These are phyloP conservation scores for Pestalotiopsis sp. DNA, from an alignment of 2,329 filamentous ascomycete species.

Conservation along the genomic window DNA sequence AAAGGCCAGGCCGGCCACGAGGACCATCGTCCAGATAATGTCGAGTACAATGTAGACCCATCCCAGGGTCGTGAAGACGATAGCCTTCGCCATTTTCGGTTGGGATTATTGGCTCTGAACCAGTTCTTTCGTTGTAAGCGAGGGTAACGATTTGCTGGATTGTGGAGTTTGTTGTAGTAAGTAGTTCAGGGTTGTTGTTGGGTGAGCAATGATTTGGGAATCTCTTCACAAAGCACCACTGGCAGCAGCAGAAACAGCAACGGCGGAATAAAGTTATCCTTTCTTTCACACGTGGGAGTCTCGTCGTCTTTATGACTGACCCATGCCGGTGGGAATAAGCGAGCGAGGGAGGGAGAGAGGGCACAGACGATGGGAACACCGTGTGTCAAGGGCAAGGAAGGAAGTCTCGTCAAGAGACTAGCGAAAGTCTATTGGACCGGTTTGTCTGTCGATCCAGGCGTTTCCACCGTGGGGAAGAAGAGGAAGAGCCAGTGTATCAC, in stretches of 20 bases:
- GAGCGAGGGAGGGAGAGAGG: not conserved
- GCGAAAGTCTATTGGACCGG: not conserved
- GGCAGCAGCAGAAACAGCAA: not conserved
- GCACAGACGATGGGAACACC: not conserved
- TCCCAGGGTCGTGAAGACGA: slow-evolving; percentile 14
- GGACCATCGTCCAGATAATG: slow-evolving; percentile 21
- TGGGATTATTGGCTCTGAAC: not conserved
- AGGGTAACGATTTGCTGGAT: not conserved
- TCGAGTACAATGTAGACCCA: slow-evolving; percentile 20
- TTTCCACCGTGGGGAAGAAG: not conserved
- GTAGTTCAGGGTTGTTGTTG: not conserved
- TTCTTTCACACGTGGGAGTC: not conserved
- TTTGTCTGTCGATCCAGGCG: not conserved
- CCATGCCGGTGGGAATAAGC: not conserved
- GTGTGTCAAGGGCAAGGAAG: not conserved
- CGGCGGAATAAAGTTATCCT: not conserved
- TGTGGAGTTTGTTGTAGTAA: not conserved
- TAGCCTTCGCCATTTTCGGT: slow-evolving; percentile 1
- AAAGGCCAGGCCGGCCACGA: slow-evolving; percentile 22
- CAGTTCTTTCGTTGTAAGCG: not conserved
- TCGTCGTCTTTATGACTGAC: not conserved
- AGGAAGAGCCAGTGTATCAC: not conserved
- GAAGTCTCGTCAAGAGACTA: not conserved
- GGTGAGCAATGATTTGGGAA: not conserved
- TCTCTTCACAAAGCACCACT: not conserved